Evolutionary conservation across 306 rosid genomes (phyloP), one percentile per base, ranked within the genome.

Genomic region (Dryas octopetala): DNA sequence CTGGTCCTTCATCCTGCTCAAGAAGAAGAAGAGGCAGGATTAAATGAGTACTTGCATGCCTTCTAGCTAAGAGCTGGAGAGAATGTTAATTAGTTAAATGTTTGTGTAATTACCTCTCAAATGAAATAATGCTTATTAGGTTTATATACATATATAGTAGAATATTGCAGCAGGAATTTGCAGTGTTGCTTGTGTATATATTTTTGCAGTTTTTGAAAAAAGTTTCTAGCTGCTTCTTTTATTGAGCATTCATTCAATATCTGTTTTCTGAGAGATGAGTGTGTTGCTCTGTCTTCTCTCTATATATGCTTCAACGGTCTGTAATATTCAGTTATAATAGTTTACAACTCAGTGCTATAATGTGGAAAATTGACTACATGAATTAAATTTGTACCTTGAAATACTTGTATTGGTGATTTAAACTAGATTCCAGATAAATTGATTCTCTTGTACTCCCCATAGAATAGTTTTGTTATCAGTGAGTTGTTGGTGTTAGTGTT

Each of bases 1-100:
- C 80, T 80, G 80, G 84, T 51, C 73, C 13, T 75, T 80, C 47
- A 62, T 80, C 49, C 4, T 66, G 61, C 54, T 17, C 12, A 75
- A 53, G 73, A 75, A 75, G 78, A 70, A 61, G 59, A 78, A 76
- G 68, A 53, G 38, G 67, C 11, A 16, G 5, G 68, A 70, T 62
- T 62, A 51, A 75, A 68, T 74, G 76, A 48, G 63, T 44, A 28
- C 38, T 48, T 38, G n/a, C 15, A 16, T 11, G 55, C 60, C 62
- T 62, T 52, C 48, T 44, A 72, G n/a, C 19, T 28, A 55, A 10
- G 63, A 71, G 32, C 47, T 73, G 58, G n/a, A 73, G 47, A 73
- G 54, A 46, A 45, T 72, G 28, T 17, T 26, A 47, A 4, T 72
- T 10, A 26, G 2, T 14, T 59, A 7, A 72, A 32, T 72, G 68